Percentiles rank a stretch among this genome's conserved stretches.
phyloP scores from a whole-genome alignment of 345 rosid genomes.

The Acer campestre region DNA sequence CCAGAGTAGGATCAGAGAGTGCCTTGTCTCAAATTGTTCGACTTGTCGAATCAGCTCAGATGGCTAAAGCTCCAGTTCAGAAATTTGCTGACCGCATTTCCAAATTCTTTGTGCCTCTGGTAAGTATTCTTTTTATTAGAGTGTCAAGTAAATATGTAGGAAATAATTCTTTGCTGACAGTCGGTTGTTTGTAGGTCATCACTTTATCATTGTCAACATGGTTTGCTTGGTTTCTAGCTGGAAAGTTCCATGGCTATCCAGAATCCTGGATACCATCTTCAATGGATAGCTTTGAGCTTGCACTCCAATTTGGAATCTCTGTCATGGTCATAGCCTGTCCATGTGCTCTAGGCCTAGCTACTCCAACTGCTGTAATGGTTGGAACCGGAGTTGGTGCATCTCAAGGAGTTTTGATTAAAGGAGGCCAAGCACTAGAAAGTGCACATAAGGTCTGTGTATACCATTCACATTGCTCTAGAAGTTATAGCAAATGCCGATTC shows the following conservation, averaged over 20 bases:
- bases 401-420: slow-evolving; percentile 89
- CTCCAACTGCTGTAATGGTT: slow-evolving; percentile 99
- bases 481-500: background rate
- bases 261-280: slow-evolving; percentile 90
- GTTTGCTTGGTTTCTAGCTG: slow-evolving; percentile 91
- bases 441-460: slow-evolving; percentile 66
- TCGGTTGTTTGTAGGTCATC: slow-evolving; percentile 58
- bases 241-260: slow-evolving; percentile 78
- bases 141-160: background rate
- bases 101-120: slow-evolving; percentile 87
- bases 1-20: slow-evolving; percentile 91
- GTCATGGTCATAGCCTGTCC: slow-evolving; percentile 99
- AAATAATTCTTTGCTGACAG: background rate
- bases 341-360: slow-evolving; percentile 96
- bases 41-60: slow-evolving; percentile 92
- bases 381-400: slow-evolving; percentile 99
- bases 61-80: slow-evolving; percentile 98
- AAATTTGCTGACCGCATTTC: slow-evolving; percentile 92
- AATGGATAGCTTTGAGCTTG: slow-evolving; percentile 91
- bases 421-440: slow-evolving; percentile 91
- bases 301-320: slow-evolving; percentile 97
- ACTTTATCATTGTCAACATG: slow-evolving; percentile 78
- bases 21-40: slow-evolving; percentile 94
- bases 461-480: slow-evolving; percentile 1
- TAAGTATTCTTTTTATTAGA: slow-evolving; percentile 21